Base-by-base conservation (phyloP, 768 basidiomycete genomes). In the Suillus subalutaceus region DNA sequence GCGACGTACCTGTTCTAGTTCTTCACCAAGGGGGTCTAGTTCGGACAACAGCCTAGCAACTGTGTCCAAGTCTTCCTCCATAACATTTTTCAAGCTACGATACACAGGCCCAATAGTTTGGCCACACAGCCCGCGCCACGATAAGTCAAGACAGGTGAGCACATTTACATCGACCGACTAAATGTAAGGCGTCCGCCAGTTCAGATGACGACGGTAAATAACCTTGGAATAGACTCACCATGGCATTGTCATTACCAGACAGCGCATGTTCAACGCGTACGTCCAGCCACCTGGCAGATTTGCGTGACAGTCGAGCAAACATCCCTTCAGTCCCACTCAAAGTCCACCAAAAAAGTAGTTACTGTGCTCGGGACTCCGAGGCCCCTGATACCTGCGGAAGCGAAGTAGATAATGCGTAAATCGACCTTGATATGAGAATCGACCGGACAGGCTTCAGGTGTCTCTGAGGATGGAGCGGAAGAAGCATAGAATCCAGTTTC, bases 11-110 rank as follows among this genome's bases (percentile, higher is more conserved):
- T 75, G 75, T 65, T 66, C 62, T 26, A 71, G 8, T 68, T 64
- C 46, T 77, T 62, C 52, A 30, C 30, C 35, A 23, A 65, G 16
- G 35, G 66, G 71, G 63, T 81, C 85, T 53, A 85, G 70, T 26
- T 82, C 81, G 30, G 78, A 79, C 58, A 85, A 73, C 12, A 85
- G 64, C 64, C 77, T 77, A 15, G 81, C 75, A n/a, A 85, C 77
- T 65, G 75, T 75, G 44, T 83, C 76, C 20, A 84, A 65, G 61
- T 85, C 84, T 44, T 79, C 68, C 60, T 71, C 69, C 5, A 84
- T 63, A 32, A 79, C 76, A 44, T 67, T 75, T 53, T 77, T 77
- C 32, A 86, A 41, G 57, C 71, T 72, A 41, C 67, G 71, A 71
- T 76, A 85, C 26, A 79, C 68, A 10, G 82, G 80, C 8, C 69